These are phyloP conservation scores for Sanguinoderma infundibulare DNA, from an alignment of 1,284 basidiomycete species.

Conservation along the genomic window DNA sequence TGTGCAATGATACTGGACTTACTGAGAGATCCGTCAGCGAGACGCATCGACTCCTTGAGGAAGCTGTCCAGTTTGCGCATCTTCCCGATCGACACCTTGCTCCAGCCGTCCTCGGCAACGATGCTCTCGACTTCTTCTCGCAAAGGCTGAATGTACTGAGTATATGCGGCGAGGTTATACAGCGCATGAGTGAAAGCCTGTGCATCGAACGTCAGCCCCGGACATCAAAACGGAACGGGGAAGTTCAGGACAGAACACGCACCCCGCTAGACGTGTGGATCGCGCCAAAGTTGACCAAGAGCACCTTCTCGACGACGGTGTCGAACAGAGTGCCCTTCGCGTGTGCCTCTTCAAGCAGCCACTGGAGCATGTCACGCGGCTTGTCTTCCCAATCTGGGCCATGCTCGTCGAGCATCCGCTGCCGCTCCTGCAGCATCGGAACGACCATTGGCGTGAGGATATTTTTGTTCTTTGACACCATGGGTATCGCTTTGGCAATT, in stretches of 20 bases:
- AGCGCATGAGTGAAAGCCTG: slow-evolving; percentile 34
- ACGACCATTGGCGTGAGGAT: slow-evolving; percentile 20
- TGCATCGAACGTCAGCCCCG: too few relatives aligned
- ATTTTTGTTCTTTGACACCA: slow-evolving; percentile 20
- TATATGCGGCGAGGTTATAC: slow-evolving; percentile 29
- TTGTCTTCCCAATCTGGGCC: slow-evolving; percentile 45
- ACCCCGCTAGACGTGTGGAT: slow-evolving; percentile 31
- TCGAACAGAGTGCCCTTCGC: slow-evolving; percentile 20
- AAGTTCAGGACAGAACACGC: neutral
- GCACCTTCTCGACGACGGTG: slow-evolving; percentile 24
- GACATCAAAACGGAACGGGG: too few relatives aligned
- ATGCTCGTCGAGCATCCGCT: slow-evolving; percentile 38
- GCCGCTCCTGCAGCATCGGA: slow-evolving; percentile 45
- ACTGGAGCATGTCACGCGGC: slow-evolving; percentile 34
- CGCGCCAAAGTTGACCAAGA: slow-evolving; percentile 29
- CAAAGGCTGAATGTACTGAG: slow-evolving; percentile 27
- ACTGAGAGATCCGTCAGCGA: slow-evolving; percentile 20
- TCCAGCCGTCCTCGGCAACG: slow-evolving; percentile 25
- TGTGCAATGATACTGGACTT: slow-evolving; percentile 1
- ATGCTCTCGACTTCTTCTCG: slow-evolving; percentile 29
- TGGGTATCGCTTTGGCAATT: slow-evolving; percentile 13
- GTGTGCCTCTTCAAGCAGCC: slow-evolving; percentile 31
- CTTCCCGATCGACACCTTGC: slow-evolving; percentile 27
- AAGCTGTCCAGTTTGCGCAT: slow-evolving; percentile 34
- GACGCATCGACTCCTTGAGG: slow-evolving; percentile 29